Evolutionary conservation across 1,284 basidiomycete species (phyloP).

Genomic region (Irpex lacteus): DNA sequence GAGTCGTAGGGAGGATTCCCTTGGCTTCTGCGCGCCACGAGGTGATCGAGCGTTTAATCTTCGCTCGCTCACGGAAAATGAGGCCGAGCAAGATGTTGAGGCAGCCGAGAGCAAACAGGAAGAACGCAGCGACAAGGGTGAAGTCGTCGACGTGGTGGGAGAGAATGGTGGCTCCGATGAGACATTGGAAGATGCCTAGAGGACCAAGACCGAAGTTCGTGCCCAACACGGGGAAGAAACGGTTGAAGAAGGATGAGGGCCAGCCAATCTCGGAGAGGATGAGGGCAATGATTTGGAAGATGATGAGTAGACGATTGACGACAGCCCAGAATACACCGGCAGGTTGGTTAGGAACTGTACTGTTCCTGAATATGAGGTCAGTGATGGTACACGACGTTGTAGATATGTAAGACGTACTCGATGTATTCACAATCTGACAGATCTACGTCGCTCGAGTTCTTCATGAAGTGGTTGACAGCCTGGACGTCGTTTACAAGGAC

Average conservation of each 20-base stretch:
- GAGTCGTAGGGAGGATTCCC: slow-evolving; percentile 53
- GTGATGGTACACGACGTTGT: slow-evolving; percentile 10
- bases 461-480: slow-evolving; percentile 66
- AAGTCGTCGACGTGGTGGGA: slow-evolving; percentile 84
- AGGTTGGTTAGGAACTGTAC: slow-evolving; percentile 86
- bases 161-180: slow-evolving; percentile 82
- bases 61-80: slow-evolving; percentile 64
- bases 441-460: slow-evolving; percentile 34
- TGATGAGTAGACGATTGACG: slow-evolving; percentile 78
- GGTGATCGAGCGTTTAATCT: slow-evolving; percentile 60
- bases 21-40: slow-evolving; percentile 63
- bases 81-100: slow-evolving; percentile 79
- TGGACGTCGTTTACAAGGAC: slow-evolving; percentile 78
- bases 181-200: slow-evolving; percentile 79
- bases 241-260: slow-evolving; percentile 74
- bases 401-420: slow-evolving; percentile 43
- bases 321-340: slow-evolving; percentile 89
- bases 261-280: slow-evolving; percentile 79
- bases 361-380: slow-evolving; percentile 43
- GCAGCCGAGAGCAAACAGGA: slow-evolving; percentile 83
- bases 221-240: slow-evolving; percentile 83
- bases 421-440: slow-evolving; percentile 74
- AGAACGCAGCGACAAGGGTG: slow-evolving; percentile 81
- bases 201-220: slow-evolving; percentile 79
- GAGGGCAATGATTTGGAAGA: slow-evolving; percentile 78